phyloP scores from a whole-genome alignment of 805 yeast genomes.

The Martiniozyma abietophila region DNA sequence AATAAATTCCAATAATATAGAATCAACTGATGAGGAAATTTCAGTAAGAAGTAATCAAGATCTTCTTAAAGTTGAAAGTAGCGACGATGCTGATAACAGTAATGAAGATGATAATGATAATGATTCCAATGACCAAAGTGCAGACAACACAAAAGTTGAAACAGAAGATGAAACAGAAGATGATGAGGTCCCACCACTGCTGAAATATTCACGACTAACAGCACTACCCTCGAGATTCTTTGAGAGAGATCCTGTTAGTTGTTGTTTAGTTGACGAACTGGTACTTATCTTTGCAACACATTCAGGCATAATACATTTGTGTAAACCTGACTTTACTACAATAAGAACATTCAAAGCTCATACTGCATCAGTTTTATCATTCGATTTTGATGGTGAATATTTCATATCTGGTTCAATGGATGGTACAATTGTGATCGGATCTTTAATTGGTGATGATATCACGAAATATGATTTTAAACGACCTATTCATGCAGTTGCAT shows the following conservation, averaged over 20 bases:
- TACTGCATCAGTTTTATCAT: constrained; percentile 69
- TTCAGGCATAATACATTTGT: constrained; percentile 69
- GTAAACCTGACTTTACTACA: constrained; percentile 47
- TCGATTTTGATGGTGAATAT: constrained; percentile 61
- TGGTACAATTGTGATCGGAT: constrained; percentile 82
- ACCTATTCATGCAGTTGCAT: constrained; percentile 79
- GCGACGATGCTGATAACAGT: constrained; percentile 4
- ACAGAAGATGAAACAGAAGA: constrained; percentile 33
- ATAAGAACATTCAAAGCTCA: constrained; percentile 77
- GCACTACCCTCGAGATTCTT: constrained; percentile 65
- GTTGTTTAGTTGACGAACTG: constrained; percentile 49
- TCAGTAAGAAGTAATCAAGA: no score
- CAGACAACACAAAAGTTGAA: constrained; percentile 10
- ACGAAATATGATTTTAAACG: constrained; percentile 74
- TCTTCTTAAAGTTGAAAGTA: neutral
- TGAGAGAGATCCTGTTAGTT: constrained; percentile 67
- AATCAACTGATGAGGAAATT: no score
- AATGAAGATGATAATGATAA: constrained; percentile 3
- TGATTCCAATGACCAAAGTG: constrained; percentile 1
- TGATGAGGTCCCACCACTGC: constrained; percentile 55
- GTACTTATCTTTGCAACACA: constrained; percentile 82
- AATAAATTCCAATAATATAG: no score
- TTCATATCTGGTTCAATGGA: constrained; percentile 90
- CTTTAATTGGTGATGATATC: constrained; percentile 51
- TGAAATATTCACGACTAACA: constrained; percentile 65